Evolutionary conservation across 2,329 filamentous ascomycete genomes (phyloP), one percentile per base, ranked within the genome.

Genomic region (Neofusicoccum kwambonambiense): DNA sequence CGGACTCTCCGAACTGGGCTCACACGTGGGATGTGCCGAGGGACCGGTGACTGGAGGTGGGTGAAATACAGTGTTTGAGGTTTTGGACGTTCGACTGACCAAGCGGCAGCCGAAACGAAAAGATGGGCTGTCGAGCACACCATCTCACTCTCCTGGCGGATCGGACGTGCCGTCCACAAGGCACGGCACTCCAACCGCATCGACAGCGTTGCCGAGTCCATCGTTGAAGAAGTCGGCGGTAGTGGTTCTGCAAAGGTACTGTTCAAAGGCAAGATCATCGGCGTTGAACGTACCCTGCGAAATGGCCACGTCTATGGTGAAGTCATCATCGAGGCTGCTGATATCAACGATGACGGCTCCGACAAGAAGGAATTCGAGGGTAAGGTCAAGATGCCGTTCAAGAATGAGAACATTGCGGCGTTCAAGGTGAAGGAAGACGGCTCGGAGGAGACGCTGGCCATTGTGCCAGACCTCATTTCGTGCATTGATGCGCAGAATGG

Each of bases 401-500:
- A 73, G 61, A 74, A 73, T 41, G 72, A 74, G 54, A 73, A 74
- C 61, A 67, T 71, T 0, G 69, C 68, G 8, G 72, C 68, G 3
- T 67, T 71, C 63, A 69, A 68, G 11, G 51, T 69, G 2, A 62
- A 66, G 27, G 47, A 79, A 12, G 65, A 74, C 65, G 72, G 83
- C 22, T 73, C 74, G 67, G 79, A 64, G 69, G 60, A 34, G 68
- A 69, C 75, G 7, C 68, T 75, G 77, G 83, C 72, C 66, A 71
- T 49, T 27, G 74, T 65, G 7, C 63, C 63, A 70, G 82, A 84
- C 68, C 70, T 84, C 47, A 82, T 84, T 51, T 76, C 79, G 12
- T 77, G 84, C 3, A 74, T 84, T 13, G 83, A 84, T 69, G 76
- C 79, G 27, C 62, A 64, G 34, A 81, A 80, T 45, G 82, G 82